Percentiles rank a stretch among this genome's conserved stretches.
These are phyloP conservation scores for Penicillium sp. DNA, from an alignment of 2,329 filamentous ascomycete species.

Conservation along the genomic window DNA sequence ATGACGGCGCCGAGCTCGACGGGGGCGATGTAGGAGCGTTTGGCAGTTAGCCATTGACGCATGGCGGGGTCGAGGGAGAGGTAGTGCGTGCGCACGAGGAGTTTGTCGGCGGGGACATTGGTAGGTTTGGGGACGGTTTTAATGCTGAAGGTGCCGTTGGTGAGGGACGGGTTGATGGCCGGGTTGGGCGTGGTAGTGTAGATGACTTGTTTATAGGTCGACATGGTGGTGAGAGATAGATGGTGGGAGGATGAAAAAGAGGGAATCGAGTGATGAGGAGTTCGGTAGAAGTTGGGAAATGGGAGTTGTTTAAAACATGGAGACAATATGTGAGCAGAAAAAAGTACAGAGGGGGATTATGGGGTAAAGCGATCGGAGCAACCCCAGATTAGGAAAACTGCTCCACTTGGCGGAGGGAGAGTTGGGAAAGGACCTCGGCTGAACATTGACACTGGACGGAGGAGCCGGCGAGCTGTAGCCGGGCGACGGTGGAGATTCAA, in stretches of 20 bases:
- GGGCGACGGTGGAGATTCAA: slow-evolving; percentile 1
- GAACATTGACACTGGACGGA: background rate
- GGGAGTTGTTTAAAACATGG: background rate
- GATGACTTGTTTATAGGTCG: slow-evolving; percentile 41
- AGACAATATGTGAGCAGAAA: background rate
- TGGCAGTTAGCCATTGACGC: slow-evolving; percentile 68
- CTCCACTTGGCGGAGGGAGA: slow-evolving; percentile 14
- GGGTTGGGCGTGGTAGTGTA: slow-evolving; percentile 40
- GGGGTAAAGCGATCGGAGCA: slow-evolving; percentile 22
- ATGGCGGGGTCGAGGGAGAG: slow-evolving; percentile 75
- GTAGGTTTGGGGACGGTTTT: slow-evolving; percentile 33
- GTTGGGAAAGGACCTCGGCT: slow-evolving; percentile 26
- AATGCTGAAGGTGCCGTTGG: slow-evolving; percentile 41
- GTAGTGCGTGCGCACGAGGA: slow-evolving; percentile 64
- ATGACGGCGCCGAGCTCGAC: slow-evolving; percentile 70
- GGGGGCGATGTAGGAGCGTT: slow-evolving; percentile 67
- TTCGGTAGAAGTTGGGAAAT: background rate
- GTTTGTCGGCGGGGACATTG: slow-evolving; percentile 55
- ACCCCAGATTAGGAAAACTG: slow-evolving; percentile 33
- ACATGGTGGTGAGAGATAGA: slow-evolving; percentile 21
- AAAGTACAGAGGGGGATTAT: background rate
- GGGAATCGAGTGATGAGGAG: background rate
- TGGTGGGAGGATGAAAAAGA: background rate
- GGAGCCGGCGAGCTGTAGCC: background rate
- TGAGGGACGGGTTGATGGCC: slow-evolving; percentile 43